Base-by-base conservation (phyloP, 768 basidiomycete genomes). In the Hebeloma cylindrosporum region DNA sequence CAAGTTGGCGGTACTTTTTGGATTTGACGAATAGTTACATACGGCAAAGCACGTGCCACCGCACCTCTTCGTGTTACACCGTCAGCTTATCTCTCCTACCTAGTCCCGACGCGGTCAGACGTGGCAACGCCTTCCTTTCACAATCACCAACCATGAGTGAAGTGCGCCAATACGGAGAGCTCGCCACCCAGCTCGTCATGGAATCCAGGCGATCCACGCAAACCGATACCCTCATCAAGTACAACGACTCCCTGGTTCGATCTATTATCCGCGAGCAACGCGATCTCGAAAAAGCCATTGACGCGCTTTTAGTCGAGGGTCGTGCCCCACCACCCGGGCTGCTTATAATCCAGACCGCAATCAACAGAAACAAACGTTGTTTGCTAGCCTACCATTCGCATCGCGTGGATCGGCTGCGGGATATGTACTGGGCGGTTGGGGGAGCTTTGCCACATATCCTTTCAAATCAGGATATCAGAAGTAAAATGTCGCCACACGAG, bases 331-430 rank as follows among this genome's bases (percentile, higher is more conserved):
- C 79, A 14, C 79, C 80, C 2, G 78, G 83, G 14, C 69, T 94
- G 49, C 78, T 91, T 56, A 80, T 97, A 58, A 83, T 88, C 61
- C 91, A 95, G 65, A 89, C 94, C 6, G 83, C 90, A 27, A 86
- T 95, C 55, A 74, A 84, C 29, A 82, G 93, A 50, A 96, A 98
- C 74, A 96, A 95, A 64, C 86, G 96, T n/a, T 93, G 91, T 62
- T 75, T 98, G 3, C 79, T 97, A 33, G 93, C 92, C 0, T 99
- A 98, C 66, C 92, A 97, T 65, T 70, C 79, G 18, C 91, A 93
- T 68, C 79, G 95, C 43, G 66, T 91, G 28, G 86, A 91, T 60
- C 81, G 83, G 40, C 78, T 98, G 40, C 79, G 83, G 46, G 85
- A 92, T 58, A 76, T 89, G 71, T 96, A 91, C 68, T 98, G 95